These are phyloP conservation scores for Beauveria sp. DNA, from an alignment of 2,329 filamentous ascomycete species.

Conservation along the genomic window DNA sequence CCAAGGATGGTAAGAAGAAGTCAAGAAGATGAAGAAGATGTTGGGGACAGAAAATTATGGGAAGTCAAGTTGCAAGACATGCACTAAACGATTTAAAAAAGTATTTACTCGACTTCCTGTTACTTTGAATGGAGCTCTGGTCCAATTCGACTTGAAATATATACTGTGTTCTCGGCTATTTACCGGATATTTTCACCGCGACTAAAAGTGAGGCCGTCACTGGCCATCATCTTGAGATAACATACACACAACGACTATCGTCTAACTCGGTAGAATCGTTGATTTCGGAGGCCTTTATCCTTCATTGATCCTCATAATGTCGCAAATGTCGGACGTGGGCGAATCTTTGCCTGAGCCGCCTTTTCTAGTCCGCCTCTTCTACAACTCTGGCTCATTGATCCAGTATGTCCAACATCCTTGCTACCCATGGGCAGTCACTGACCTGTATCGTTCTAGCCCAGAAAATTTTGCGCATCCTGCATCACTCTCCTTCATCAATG, in stretches of 20 bases:
- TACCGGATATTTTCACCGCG: conserved; percentile 17
- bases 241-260: background rate
- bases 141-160: no score
- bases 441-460: background rate
- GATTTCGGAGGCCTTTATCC: no score
- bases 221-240: background rate
- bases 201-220: conserved; percentile 12
- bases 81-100: no score
- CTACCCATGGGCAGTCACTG: background rate
- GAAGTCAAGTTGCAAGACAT: no score
- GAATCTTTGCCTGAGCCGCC: conserved; percentile 67
- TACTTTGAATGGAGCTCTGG: no score
- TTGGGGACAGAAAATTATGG: no score
- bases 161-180: conserved; percentile 15
- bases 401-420: conserved; percentile 36
- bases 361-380: conserved; percentile 82
- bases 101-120: no score
- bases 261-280: no score
- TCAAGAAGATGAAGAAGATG: no score
- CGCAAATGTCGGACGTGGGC: conserved; percentile 25
- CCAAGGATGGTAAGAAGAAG: no score
- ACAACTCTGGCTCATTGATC: conserved; percentile 61
- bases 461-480: background rate
- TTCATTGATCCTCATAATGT: no score
- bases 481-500: conserved; percentile 20